Percentiles rank a stretch among this genome's conserved stretches.
Conservation (phyloP, 306 rosid genomes). For the Cucumis cinereus region DNA sequence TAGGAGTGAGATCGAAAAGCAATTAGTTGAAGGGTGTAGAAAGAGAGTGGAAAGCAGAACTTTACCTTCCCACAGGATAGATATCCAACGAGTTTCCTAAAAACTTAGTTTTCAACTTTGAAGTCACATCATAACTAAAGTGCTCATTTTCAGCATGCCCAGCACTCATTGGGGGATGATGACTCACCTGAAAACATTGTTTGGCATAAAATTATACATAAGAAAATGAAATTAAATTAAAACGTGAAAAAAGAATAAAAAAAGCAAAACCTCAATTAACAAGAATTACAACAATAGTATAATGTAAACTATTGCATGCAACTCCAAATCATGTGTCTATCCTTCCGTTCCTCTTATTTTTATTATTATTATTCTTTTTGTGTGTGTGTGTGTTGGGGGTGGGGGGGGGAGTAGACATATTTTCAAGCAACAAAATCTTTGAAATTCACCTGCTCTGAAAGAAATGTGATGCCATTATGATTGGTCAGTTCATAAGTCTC, state of each 20-base stretch:
- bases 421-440: conserved; percentile 5
- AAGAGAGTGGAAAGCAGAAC: conserved; percentile 2
- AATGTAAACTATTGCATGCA: background rate
- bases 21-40: background rate
- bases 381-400: no score
- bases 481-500: conserved; percentile 83
- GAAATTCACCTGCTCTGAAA: conserved; percentile 75
- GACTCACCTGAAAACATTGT: conserved; percentile 55
- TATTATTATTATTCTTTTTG: no score
- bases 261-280: background rate
- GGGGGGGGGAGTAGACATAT: background rate
- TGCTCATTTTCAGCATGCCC: conserved; percentile 89
- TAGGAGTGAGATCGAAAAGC: background rate
- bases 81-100: conserved; percentile 80
- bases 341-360: no score
- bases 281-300: background rate
- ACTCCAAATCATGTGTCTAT: background rate
- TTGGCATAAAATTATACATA: background rate
- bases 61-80: conserved; percentile 92
- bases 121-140: conserved; percentile 75
- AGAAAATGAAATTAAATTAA: background rate
- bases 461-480: conserved; percentile 60
- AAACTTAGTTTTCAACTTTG: conserved; percentile 85
- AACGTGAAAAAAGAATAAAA: background rate
- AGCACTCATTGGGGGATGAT: conserved; percentile 97